Percentiles rank a stretch among this genome's conserved stretches.
Evolutionary conservation across 2,329 filamentous ascomycete species (phyloP).

Genomic region (Fusarium chlamydosporum): DNA sequence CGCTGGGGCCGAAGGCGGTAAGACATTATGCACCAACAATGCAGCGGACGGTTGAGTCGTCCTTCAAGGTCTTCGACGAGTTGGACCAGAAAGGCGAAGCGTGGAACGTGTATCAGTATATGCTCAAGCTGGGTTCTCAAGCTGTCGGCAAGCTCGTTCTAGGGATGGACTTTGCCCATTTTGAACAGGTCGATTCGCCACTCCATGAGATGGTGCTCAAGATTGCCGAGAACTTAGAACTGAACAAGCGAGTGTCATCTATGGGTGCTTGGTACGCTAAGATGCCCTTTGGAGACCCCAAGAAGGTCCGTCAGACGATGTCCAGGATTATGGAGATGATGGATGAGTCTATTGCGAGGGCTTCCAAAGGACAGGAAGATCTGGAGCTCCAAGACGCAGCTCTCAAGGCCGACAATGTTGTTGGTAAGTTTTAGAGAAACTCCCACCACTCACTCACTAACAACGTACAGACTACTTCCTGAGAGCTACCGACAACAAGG

Average conservation of each 20-base stretch:
- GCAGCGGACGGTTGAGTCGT: conserved; percentile 66
- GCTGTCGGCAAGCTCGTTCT: conserved; percentile 61
- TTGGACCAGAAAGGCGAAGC: conserved; percentile 63
- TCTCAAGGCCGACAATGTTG: conserved; percentile 61
- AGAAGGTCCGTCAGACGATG: conserved; percentile 57
- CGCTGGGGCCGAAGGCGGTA: conserved; percentile 71
- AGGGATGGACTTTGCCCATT: conserved; percentile 63
- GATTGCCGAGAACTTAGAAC: conserved; percentile 64
- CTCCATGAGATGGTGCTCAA: conserved; percentile 65
- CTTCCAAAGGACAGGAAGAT: conserved; percentile 56
- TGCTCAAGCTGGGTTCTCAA: conserved; percentile 64
- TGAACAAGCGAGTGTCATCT: conserved; percentile 71
- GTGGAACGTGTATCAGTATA: conserved; percentile 65
- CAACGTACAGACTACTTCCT: conserved; percentile 62
- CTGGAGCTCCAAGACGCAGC: conserved; percentile 64
- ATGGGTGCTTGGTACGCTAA: conserved; percentile 68
- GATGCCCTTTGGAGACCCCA: conserved; percentile 71
- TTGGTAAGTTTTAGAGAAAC: neutral
- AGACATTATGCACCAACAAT: conserved; percentile 72
- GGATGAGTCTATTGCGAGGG: conserved; percentile 55
- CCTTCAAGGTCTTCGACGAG: conserved; percentile 65
- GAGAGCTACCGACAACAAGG: conserved; percentile 67
- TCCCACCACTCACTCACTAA: neutral
- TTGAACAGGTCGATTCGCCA: conserved; percentile 59
- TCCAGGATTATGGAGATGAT: conserved; percentile 56